Evolutionary conservation across 176 grass and related monocot genomes (phyloP), one percentile per base, ranked within the genome.

Genomic region (Melocanna baccifera): DNA sequence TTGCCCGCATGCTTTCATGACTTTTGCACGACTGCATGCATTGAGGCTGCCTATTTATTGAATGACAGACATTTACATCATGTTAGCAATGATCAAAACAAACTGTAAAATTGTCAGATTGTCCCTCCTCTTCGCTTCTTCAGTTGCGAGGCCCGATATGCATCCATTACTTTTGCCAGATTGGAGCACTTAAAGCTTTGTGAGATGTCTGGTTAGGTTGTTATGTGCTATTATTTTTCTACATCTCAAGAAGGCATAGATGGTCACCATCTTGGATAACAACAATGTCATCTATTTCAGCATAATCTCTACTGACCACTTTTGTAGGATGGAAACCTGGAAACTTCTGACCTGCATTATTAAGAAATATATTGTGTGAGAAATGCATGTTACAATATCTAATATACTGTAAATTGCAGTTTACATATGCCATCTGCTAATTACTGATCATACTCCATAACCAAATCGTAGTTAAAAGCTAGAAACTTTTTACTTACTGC

Each of bases 221-320:
- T 81, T 47, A 52, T 73, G 39, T 79, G 20, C 34, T 63, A 40
- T 85, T 85, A 59, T 45, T 12, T 79, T 36, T 43, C 67, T 86
- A 86, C 40, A 71, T 86, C 73, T 94, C 69, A 88, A 91, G 69
- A 78, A 98, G 79, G 83, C 86, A 93, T 73, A 98, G 80, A 86
- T 93, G 84, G 34, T 98, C 95, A 3, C 91, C 95, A 61, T 98
- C 92, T 86, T 85, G 90, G 67, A 98, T 95, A 58, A 92, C 89
- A 75, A 63, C 32, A 30, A 95, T 90, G 76, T 95, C 91, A 77
- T 98, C 92, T 88, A 98, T 98, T 86, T 98, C 95, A 67, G 91
- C 92, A 18, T 91, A 58, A 80, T 95, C 95, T 93, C 77, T 71
- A 77, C 70, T 98, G 68, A 94, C 61, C 58, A 98, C 50, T 87